Percentiles rank a stretch among this genome's conserved stretches.
Evolutionary conservation across 768 basidiomycete genomes (phyloP).

Genomic region (Suillus ampliporus): DNA sequence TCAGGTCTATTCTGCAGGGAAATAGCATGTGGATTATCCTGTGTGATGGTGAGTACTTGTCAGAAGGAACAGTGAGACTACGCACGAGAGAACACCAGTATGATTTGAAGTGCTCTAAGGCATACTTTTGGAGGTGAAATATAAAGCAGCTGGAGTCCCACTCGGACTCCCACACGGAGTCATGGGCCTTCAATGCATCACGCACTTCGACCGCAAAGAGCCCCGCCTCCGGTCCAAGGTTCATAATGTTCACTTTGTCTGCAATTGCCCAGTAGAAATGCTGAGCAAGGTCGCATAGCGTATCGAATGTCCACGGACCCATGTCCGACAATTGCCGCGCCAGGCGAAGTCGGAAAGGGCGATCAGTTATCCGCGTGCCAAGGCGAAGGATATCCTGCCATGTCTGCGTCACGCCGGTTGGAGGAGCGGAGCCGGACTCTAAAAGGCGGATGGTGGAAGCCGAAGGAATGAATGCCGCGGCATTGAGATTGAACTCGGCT

Average conservation of each 20-base stretch:
- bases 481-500: constrained; percentile 11
- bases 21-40: constrained; percentile 24
- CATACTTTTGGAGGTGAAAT: constrained; percentile 30
- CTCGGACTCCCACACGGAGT: constrained; percentile 27
- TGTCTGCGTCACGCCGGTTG: not conserved
- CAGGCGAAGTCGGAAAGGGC: not conserved
- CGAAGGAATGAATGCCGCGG: constrained; percentile 17
- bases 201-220: constrained; percentile 31
- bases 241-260: constrained; percentile 15
- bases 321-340: not conserved
- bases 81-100: constrained; percentile 33
- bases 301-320: constrained; percentile 8
- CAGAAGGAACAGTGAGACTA: not conserved
- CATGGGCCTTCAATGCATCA: constrained; percentile 18
- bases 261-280: constrained; percentile 33
- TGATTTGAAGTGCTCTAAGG: constrained; percentile 29
- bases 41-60: constrained; percentile 7
- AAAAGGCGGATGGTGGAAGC: not conserved
- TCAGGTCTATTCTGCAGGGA: constrained; percentile 20
- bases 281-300: constrained; percentile 32
- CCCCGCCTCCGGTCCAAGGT: constrained; percentile 17
- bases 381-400: constrained; percentile 8
- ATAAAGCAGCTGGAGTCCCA: constrained; percentile 31
- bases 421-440: not conserved
- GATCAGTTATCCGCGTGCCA: constrained; percentile 3